These are phyloP conservation scores for Ascochyta clinopodiicola DNA, from an alignment of 2,329 filamentous ascomycete genomes.

Conservation along the genomic window DNA sequence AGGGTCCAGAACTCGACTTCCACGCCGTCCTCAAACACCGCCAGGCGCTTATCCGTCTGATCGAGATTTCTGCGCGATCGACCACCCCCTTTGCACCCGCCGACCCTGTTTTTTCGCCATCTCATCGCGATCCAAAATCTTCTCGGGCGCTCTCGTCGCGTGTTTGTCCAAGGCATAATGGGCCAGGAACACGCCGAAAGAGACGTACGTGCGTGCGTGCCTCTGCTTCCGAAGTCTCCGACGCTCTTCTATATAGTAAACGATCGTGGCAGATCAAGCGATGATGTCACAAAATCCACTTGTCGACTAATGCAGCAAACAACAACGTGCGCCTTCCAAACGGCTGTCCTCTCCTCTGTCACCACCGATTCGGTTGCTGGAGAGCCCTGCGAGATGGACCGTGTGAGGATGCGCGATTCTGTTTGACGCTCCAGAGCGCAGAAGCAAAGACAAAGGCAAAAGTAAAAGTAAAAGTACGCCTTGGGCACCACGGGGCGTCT, in stretches of 20 bases:
- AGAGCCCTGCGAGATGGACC: neutral
- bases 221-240: conserved; percentile 11
- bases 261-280: neutral
- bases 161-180: conserved; percentile 3
- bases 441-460: neutral
- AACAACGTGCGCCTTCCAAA: neutral
- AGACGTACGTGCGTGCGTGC: conserved; percentile 1
- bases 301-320: neutral
- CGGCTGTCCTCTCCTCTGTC: conserved; percentile 8
- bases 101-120: neutral
- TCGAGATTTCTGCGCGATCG: conserved; percentile 26
- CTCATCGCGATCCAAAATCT: conserved; percentile 7
- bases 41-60: conserved; percentile 14
- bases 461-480: neutral
- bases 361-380: neutral
- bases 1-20: conserved; percentile 17
- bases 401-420: neutral
- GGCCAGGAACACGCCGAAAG: conserved; percentile 16
- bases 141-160: conserved; percentile 2
- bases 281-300: conserved; percentile 10
- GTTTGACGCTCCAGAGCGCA: neutral
- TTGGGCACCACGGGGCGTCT: neutral
- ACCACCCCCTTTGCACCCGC: conserved; percentile 7
- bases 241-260: neutral
- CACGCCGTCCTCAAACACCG: conserved; percentile 24